Base-by-base conservation (phyloP, 306 rosid genomes). In the Dalbergia cochinchinensis region DNA sequence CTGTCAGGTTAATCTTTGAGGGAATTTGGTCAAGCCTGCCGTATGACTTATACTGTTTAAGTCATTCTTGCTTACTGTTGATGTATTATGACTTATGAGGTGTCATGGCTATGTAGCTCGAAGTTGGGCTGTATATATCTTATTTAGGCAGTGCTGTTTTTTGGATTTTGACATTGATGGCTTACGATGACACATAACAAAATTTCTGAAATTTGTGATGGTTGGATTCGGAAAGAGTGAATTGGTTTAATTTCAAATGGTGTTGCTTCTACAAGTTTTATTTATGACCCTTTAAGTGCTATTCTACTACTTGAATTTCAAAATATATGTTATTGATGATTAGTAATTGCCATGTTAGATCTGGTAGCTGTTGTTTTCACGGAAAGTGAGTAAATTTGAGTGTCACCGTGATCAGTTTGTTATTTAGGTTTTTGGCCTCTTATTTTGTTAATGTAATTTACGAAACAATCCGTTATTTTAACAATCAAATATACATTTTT, bases 331-430 rank as follows among this genome's bases (percentile, higher is more conserved):
- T 44, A 69, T 16, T 57, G 63, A 14, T 48, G 58, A 35, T 69
- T 54, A 58, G 5, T 60, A 62, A 42, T 73, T 60, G 69, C 78
- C 62, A n/a, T 77, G 51, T 22, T 33, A 44, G 81, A 62, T 45
- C 74, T 44, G 20, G 12, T 68, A 37, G 69, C 35, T 34, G 57
- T 69, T 55, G 62, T 18, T 55, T 74, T 58, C 61, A 35, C 58
- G 76, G 79, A 65, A 60, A n/a, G 54, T 82, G 68, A 78, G 41
- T 68, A 48, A 78, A 62, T 78, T 47, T 7, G 44, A 62, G 65
- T 34, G 55, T 8, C 34, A 33, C 13, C n/a, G 15, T 62, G 78
- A 47, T 51, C 73, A 65, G 75, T 42, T 68, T 16, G 59, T 31
- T 77, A 18, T 65, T 78, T 54, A 4, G 19, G 54, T 47, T 80